These are phyloP conservation scores for Sphagnum contortum DNA, from an alignment of 225 moss, liverwort and hornwort species.

Conservation along the genomic window DNA sequence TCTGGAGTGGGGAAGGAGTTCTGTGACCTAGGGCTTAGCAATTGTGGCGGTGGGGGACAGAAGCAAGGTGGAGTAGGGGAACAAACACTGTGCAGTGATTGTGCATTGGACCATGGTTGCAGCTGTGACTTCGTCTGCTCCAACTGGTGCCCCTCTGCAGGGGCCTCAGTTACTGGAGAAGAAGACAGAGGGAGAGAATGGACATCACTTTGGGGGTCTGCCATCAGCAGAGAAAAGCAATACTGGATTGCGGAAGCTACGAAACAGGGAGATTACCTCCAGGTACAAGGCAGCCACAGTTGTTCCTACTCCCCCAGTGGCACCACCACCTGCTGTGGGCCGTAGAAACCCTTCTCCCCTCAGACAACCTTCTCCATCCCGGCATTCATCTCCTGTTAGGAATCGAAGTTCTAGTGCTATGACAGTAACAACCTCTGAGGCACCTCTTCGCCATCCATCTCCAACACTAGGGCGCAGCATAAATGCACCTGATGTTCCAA, in stretches of 20 bases:
- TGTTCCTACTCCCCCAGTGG: slow-evolving; percentile 22
- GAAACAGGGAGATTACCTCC: slow-evolving; percentile 94
- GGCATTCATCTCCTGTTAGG: slow-evolving; percentile 39
- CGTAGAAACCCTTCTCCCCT: slow-evolving; percentile 48
- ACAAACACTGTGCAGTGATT: slow-evolving; percentile 6
- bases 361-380: slow-evolving; percentile 41
- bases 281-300: slow-evolving; percentile 67
- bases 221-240: slow-evolving; percentile 75
- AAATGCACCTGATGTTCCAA: slow-evolving; percentile 37
- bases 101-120: slow-evolving; percentile 77
- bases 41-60: too few relatives aligned
- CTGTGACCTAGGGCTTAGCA: too few relatives aligned
- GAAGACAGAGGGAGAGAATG: slow-evolving; percentile 46
- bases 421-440: slow-evolving; percentile 8
- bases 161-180: slow-evolving; percentile 57
- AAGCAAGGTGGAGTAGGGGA: slow-evolving; percentile 4
- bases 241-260: slow-evolving; percentile 53
- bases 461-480: slow-evolving; percentile 71
- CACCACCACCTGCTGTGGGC: slow-evolving; percentile 12
- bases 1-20: too few relatives aligned
- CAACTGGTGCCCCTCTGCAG: slow-evolving; percentile 40
- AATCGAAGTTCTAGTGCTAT: slow-evolving; percentile 23
- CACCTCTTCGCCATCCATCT: slow-evolving; percentile 71
- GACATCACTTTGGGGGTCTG: slow-evolving; percentile 52
- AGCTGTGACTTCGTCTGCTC: slow-evolving; percentile 70